A percentile compares a stretch with the other conserved stretches of the same genome.
phyloP scores from a whole-genome alignment of 2,329 filamentous ascomycete species.

The Paecilomyces sp. region DNA sequence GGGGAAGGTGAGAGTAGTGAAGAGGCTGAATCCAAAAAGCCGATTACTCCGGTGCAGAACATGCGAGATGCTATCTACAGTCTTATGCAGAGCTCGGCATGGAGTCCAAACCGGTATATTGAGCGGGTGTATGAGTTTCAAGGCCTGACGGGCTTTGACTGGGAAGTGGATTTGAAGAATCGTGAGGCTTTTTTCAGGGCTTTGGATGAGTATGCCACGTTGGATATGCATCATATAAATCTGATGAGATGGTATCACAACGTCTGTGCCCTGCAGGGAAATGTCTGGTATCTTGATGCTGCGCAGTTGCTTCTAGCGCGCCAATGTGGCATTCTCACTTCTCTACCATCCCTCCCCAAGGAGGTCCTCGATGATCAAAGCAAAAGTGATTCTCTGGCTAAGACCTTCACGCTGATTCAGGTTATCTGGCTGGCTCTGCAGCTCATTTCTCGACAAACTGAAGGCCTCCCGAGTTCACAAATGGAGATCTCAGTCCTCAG shows the following conservation, averaged over 20 bases:
- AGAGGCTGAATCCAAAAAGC: background rate
- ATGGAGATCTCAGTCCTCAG: background rate
- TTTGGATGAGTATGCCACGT: background rate
- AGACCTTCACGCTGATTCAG: background rate
- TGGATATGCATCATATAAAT: background rate
- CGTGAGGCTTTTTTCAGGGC: background rate
- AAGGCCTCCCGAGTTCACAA: background rate
- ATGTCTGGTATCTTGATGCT: background rate
- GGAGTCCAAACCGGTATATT: background rate
- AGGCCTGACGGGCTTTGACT: background rate
- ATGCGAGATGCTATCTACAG: background rate
- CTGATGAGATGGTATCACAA: background rate
- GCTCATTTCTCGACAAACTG: background rate
- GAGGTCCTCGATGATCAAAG: background rate
- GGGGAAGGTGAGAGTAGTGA: background rate
- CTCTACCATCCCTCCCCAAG: background rate
- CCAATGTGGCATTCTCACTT: background rate
- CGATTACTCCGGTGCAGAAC: background rate
- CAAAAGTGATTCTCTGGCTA: background rate
- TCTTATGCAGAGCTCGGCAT: background rate
- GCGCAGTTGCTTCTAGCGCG: background rate
- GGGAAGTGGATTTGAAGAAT: background rate
- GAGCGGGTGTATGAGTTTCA: background rate
- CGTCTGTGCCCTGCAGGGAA: background rate
- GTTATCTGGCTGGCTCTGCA: background rate